Evolutionary conservation across 2,329 filamentous ascomycete genomes (phyloP).

Genomic region (Trichoderma citrinoviride): DNA sequence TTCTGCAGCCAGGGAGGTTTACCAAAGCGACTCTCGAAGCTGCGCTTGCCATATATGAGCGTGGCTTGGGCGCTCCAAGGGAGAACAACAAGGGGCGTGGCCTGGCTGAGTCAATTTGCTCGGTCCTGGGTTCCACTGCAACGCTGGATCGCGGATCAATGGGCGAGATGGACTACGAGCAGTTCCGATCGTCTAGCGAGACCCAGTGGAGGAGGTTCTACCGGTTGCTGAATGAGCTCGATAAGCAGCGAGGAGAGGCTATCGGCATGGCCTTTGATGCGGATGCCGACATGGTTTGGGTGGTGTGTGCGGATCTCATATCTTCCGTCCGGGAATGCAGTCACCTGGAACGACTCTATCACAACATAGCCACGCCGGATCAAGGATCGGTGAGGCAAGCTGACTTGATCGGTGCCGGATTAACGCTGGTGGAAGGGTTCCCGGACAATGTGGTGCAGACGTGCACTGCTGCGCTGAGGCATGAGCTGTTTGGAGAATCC

Average conservation of each 20-base stretch:
- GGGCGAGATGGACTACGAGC: conserved; percentile 69
- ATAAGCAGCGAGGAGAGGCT: conserved; percentile 80
- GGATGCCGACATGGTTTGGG: conserved; percentile 71
- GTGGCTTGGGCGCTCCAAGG: conserved; percentile 46
- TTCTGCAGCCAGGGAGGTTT: conserved; percentile 82
- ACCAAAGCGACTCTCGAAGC: conserved; percentile 77
- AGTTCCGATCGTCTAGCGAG: conserved; percentile 71
- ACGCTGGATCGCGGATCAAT: conserved; percentile 59
- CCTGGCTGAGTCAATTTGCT: conserved; percentile 73
- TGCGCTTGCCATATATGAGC: conserved; percentile 77
- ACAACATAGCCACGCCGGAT: conserved; percentile 61
- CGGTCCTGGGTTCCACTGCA: conserved; percentile 67
- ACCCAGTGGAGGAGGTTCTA: conserved; percentile 89
- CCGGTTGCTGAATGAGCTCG: conserved; percentile 78
- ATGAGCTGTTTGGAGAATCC: conserved; percentile 72
- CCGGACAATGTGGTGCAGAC: conserved; percentile 66
- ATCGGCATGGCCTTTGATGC: conserved; percentile 74
- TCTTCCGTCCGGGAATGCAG: conserved; percentile 79
- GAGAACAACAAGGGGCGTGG: conserved; percentile 49
- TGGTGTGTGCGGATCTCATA: conserved; percentile 77
- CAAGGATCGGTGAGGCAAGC: conserved; percentile 54
- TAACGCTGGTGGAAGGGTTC: conserved; percentile 68
- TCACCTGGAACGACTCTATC: conserved; percentile 68
- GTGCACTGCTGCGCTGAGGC: conserved; percentile 64
- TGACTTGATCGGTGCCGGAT: conserved; percentile 65